Base-by-base conservation (phyloP, 768 basidiomycete genomes). In the Hydnomerulius pinastri region DNA sequence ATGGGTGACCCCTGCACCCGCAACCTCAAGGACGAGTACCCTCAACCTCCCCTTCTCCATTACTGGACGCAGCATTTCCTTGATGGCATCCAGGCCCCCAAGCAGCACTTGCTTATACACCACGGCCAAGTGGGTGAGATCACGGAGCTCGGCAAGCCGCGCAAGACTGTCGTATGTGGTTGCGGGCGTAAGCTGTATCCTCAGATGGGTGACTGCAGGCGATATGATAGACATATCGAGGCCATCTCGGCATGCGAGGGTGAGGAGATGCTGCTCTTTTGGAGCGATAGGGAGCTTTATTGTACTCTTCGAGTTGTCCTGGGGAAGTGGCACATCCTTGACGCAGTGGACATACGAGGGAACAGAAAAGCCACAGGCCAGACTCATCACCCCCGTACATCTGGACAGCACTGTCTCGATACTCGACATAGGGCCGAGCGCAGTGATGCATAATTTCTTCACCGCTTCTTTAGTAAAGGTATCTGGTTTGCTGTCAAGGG, bases 281-380 rank as follows among this genome's bases (percentile, higher is more conserved):
- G 66, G 59, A 24, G 46, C 17, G 18, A 51, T 47, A 11, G 24
- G 43, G 38, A 52, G 43, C 27, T 20, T 38, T 47, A 25, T 43
- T 40, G 38, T 39, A 30, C 23, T 37, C 37, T n/a, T n/a, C n/a
- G 30, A 29, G 43, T 41, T 18, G 7, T 41, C 35, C 23, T 38
- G 20, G 24, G 35, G 24, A 23, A 8, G 18, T 6, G 33, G 38
- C 6, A 23, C n/a, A 18, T 33, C 15, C 24, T 40, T 51, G 17
- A 49, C 23, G 13, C 51, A 47, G 46, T 57, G 48, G 38, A 43
- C 25, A 30, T 68, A 69, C 4, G 62, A 53, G 4, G 67, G 60
- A 7, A 68, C 57, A 23, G 67, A 62, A 59, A 72, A 72, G 11
- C 69, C 67, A 56, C 71, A 73, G 2, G 70, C 69, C 25, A 71